Percentiles rank a stretch among this genome's conserved stretches.
Evolutionary conservation across 306 rosid genomes (phyloP).

Genomic region (Alnus rubra): DNA sequence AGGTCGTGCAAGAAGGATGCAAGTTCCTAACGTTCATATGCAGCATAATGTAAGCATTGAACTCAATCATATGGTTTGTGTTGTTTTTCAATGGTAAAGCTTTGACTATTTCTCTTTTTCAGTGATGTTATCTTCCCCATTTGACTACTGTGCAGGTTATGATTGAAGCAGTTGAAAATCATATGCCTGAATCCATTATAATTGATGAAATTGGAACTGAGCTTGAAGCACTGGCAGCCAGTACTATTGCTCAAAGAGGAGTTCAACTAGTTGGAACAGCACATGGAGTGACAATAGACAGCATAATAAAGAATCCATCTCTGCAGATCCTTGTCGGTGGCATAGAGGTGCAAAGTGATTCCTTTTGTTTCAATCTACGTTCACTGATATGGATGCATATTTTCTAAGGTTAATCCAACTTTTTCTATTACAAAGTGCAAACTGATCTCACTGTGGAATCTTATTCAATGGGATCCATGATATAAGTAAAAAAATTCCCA

Average conservation of each 20-base stretch:
- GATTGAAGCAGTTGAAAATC: slow-evolving; percentile 99
- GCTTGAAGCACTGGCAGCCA: slow-evolving; percentile 97
- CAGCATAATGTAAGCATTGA: slow-evolving; percentile 75
- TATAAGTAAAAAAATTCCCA: not conserved
- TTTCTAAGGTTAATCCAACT: not conserved
- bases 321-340: slow-evolving; percentile 95
- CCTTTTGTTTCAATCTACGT: slow-evolving; percentile 24
- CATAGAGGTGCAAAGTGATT: slow-evolving; percentile 67
- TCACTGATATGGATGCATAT: slow-evolving; percentile 18
- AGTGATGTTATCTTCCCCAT: not conserved
- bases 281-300: slow-evolving; percentile 92
- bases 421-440: not conserved
- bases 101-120: not conserved
- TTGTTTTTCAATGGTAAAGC: slow-evolving; percentile 12
- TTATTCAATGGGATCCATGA: not conserved
- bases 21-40: slow-evolving; percentile 94
- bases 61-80: slow-evolving; percentile 22
- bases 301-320: slow-evolving; percentile 82
- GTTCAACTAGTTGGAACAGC: slow-evolving; percentile 98
- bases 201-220: slow-evolving; percentile 99
- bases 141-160: slow-evolving; percentile 57
- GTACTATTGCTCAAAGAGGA: slow-evolving; percentile 99
- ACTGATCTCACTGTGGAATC: not conserved
- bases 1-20: slow-evolving; percentile 98
- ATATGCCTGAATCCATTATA: slow-evolving; percentile 93